Evolutionary conservation across 495 filamentous ascomycete genomes (phyloP), one percentile per base, ranked within the genome.

Genomic region (Staphylotrichum tortipilum): DNA sequence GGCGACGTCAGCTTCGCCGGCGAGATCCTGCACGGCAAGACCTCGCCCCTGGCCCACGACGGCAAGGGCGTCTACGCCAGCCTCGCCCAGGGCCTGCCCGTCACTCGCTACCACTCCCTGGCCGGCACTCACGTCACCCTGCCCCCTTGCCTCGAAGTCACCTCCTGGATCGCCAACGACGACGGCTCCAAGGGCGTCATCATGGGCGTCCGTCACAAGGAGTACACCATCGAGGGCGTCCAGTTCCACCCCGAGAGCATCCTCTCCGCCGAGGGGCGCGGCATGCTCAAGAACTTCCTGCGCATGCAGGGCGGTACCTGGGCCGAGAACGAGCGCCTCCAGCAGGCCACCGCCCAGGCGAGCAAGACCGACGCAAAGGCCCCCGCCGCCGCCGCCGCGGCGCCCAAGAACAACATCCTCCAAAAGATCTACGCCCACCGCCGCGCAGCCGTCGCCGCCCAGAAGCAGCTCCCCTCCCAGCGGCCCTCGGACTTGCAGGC

Each of bases 211-310:
- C 78, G 92, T 18, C 92, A 99, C 71, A 95, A 94, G 68, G 78
- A 91, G 61, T 82, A 85, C 59, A 73, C 86, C 0, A 75, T 98
- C 4, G 92, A 98, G 62, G 92, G 91, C 26, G 89, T 97, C 15
- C 92, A 98, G 63, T 98, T 96, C 64, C 92, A 98, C 61, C 92
- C 92, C 0, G 92, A 98, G 66, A 96, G 91, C 62, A 98, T 98
- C 45, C 68, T 98, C 24, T 96, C 92, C 0, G 86, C 82, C 48
- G 81, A 92, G 51, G 92, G 92, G 10, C 85, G 87, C 24, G 61
- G 75, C 8, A 96, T 98, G 88, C 77, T 97, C 58, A 82, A 79
- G 57, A 98, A 97, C 60, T 98, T 98, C 65, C 71, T 98, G 23
- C 76, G 73, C 44, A 83, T 95, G 75, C 82, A 80, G 48, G 83